A percentile compares a stretch with the other conserved stretches of the same genome.
phyloP scores from a whole-genome alignment of 73 alveolate genomes.

The Durusdinium trenchii region DNA sequence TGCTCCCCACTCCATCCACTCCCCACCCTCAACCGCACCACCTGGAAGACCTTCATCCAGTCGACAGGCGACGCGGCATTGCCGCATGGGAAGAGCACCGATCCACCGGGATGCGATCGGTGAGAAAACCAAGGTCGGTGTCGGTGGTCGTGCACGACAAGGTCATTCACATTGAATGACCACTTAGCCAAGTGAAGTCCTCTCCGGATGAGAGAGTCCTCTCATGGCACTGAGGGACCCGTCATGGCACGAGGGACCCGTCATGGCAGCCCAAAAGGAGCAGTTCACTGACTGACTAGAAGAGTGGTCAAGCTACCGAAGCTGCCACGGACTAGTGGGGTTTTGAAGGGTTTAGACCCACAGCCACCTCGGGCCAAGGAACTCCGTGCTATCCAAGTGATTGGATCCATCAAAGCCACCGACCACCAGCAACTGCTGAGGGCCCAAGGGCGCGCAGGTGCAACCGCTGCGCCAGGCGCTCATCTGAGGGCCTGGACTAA shows the following conservation, averaged over 20 bases:
- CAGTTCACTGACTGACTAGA: neutral
- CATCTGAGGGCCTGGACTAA: constrained; percentile 88
- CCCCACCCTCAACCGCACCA: too few relatives aligned
- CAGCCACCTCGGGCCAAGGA: constrained; percentile 1
- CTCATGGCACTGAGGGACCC: neutral
- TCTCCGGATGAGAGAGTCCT: neutral
- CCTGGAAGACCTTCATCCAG: too few relatives aligned
- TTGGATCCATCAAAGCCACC: constrained; percentile 91
- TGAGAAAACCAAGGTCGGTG: too few relatives aligned
- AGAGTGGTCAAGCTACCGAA: neutral
- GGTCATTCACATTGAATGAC: neutral
- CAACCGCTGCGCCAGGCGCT: constrained; percentile 93
- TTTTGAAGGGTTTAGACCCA: neutral
- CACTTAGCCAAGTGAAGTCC: neutral
- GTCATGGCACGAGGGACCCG: neutral
- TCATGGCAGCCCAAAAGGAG: neutral
- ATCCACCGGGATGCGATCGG: too few relatives aligned
- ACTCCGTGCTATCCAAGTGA: constrained; percentile 88
- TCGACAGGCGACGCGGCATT: too few relatives aligned
- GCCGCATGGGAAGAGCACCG: too few relatives aligned
- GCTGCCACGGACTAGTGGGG: too few relatives aligned
- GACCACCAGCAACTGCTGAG: constrained; percentile 63
- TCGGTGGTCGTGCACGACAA: too few relatives aligned
- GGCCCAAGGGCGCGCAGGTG: constrained; percentile 1
- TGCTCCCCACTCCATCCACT: too few relatives aligned